Percentiles rank a stretch among this genome's conserved stretches.
phyloP scores from a whole-genome alignment of 371 early-diverging fungal genomes.

The Syncephalastrum contaminatum region DNA sequence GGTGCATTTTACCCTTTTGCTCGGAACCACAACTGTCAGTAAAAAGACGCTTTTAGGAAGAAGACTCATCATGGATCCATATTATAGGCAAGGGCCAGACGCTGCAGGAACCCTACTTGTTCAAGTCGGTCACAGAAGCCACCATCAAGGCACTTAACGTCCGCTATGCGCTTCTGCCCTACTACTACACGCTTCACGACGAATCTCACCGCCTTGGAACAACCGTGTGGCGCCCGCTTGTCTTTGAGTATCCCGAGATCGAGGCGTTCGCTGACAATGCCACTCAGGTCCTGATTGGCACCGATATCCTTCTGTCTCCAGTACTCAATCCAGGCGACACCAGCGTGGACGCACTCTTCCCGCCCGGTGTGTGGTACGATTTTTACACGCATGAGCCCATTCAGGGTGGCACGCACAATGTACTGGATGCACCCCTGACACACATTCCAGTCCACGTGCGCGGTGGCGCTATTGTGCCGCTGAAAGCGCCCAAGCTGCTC shows the following conservation, averaged over 20 bases:
- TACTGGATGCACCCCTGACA: constrained; percentile 40
- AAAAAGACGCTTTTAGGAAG: no score
- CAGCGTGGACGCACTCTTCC: constrained; percentile 52
- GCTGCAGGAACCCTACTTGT: constrained; percentile 60
- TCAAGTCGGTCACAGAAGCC: constrained; percentile 40
- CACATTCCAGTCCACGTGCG: constrained; percentile 51
- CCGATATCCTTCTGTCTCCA: constrained; percentile 59
- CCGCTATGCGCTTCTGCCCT: constrained; percentile 68
- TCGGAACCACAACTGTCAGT: constrained; percentile 61
- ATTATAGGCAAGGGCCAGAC: constrained; percentile 3
- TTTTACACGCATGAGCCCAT: constrained; percentile 27
- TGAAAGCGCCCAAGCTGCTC: constrained; percentile 40
- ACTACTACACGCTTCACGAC: constrained; percentile 66
- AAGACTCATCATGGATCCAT: neutral
- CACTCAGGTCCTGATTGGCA: constrained; percentile 36
- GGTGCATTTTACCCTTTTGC: constrained; percentile 79
- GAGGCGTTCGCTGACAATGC: constrained; percentile 20
- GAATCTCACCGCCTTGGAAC: constrained; percentile 49
- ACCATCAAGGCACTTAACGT: constrained; percentile 49
- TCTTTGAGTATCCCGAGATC: constrained; percentile 34
- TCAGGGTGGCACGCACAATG: constrained; percentile 8
- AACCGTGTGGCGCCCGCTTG: constrained; percentile 44
- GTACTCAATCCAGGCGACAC: constrained; percentile 41
- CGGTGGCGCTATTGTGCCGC: constrained; percentile 45
- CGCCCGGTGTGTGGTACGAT: constrained; percentile 59